A percentile compares a stretch with the other conserved stretches of the same genome.
Evolutionary conservation across 805 yeast species (phyloP).

Genomic region (Tetrapisispora namnaoensis): DNA sequence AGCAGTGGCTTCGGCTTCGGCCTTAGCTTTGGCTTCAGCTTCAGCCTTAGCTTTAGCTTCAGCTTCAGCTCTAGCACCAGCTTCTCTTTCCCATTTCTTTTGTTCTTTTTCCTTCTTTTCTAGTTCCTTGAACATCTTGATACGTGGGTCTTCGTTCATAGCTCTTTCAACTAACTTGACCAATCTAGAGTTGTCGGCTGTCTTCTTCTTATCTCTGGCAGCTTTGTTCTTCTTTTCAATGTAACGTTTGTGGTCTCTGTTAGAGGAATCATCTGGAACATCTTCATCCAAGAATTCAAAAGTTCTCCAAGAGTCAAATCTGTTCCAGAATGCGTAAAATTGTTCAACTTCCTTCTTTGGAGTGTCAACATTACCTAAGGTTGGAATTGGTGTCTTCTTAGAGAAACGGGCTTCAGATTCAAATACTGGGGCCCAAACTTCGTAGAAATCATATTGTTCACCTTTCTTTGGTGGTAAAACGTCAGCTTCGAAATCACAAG

Average conservation of each 20-base stretch:
- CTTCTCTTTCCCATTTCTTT: conserved; percentile 96
- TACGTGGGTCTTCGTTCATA: conserved; percentile 85
- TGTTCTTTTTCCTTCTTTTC: conserved; percentile 92
- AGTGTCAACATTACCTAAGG: conserved; percentile 57
- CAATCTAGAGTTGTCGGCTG: conserved; percentile 88
- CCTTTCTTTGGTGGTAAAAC: conserved; percentile 67
- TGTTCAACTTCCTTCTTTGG: conserved; percentile 73
- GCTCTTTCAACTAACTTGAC: conserved; percentile 84
- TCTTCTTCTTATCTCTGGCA: conserved; percentile 94
- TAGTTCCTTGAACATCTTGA: conserved; percentile 82
- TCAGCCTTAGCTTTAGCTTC: conserved; percentile 83
- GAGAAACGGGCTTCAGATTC: conserved; percentile 88
- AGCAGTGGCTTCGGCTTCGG: conserved; percentile 64
- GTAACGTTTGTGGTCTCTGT: conserved; percentile 98
- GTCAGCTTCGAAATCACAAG: conserved; percentile 84
- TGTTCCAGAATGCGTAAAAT: conserved; percentile 87
- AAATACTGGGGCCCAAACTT: conserved; percentile 88
- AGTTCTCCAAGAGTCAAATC: conserved; percentile 95
- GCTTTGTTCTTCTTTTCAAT: conserved; percentile 95
- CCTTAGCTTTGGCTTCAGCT: conserved; percentile 74
- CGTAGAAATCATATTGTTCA: conserved; percentile 69
- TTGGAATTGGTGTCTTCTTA: conserved; percentile 80
- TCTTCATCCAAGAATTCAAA: conserved; percentile 98
- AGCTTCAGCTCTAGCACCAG: conserved; percentile 94
- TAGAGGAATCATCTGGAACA: conserved; percentile 97